Percentiles rank a stretch among this genome's conserved stretches.
phyloP scores from a whole-genome alignment of 129 eudicot genomes.

The Chrysanthemum lavandulifolium region DNA sequence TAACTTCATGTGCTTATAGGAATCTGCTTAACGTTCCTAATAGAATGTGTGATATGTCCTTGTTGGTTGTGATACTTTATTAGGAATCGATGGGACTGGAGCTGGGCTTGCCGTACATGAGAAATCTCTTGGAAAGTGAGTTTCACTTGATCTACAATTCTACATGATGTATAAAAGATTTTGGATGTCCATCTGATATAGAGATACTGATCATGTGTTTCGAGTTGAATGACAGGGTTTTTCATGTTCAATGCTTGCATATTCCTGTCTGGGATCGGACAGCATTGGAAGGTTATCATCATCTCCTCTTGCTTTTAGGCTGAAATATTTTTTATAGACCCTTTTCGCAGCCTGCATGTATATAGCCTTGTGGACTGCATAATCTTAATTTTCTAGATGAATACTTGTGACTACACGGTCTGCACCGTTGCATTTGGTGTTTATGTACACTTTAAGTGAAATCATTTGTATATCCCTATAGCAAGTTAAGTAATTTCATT shows the following conservation, averaged over 20 bases:
- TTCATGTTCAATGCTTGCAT: slow-evolving; percentile 68
- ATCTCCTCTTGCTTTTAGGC: slow-evolving; percentile 16
- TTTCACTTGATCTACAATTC: neutral
- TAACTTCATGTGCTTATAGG: no score
- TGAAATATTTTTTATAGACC: neutral
- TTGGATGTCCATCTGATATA: no score
- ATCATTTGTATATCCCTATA: neutral
- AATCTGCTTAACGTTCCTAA: neutral
- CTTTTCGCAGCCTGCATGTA: neutral
- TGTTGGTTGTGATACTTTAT: neutral
- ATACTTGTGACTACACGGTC: neutral
- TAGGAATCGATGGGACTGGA: slow-evolving; percentile 72
- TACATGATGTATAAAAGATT: no score
- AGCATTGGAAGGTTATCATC: slow-evolving; percentile 49
- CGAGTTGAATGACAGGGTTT: slow-evolving; percentile 37
- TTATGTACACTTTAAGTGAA: neutral
- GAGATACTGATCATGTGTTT: neutral
- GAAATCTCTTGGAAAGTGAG: slow-evolving; percentile 64
- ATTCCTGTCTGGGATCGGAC: slow-evolving; percentile 65
- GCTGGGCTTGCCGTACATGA: slow-evolving; percentile 61
- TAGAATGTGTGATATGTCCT: neutral
- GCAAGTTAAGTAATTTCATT: neutral
- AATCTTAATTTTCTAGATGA: neutral
- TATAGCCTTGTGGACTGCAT: slow-evolving; percentile 4
- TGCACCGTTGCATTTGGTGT: neutral